Percentiles rank a stretch among this genome's conserved stretches.
phyloP scores from a whole-genome alignment of 2,329 filamentous ascomycete genomes.

The Aureobasidium uvarum region DNA sequence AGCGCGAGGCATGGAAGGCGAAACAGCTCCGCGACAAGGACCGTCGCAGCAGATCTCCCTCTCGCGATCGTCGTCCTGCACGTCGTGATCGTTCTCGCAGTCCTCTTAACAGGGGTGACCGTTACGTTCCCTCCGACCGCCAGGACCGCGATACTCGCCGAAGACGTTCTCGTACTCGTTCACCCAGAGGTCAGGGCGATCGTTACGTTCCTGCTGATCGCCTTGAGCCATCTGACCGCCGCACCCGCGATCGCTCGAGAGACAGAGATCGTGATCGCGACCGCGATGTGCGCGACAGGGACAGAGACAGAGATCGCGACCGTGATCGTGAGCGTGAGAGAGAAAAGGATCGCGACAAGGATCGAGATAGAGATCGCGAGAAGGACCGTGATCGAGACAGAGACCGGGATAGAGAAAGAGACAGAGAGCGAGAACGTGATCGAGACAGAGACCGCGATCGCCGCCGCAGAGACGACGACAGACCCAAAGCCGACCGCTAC shows the following conservation, averaged over 20 bases:
- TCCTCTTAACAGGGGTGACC: conserved; percentile 12
- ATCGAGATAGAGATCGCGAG: conserved; percentile 35
- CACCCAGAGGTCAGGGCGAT: conserved; percentile 24
- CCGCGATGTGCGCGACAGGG: conserved; percentile 23
- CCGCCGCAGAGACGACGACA: conserved; percentile 13
- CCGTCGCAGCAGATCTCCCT: conserved; percentile 22
- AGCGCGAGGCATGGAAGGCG: conserved; percentile 38
- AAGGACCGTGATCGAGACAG: conserved; percentile 38
- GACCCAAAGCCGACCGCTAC: conserved; percentile 14
- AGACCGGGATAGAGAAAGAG: conserved; percentile 43
- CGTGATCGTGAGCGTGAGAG: conserved; percentile 30
- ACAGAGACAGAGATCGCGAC: conserved; percentile 30
- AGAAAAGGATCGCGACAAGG: conserved; percentile 32
- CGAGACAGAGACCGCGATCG: conserved; percentile 34
- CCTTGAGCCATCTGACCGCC: conserved; percentile 23
- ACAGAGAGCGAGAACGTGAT: conserved; percentile 35
- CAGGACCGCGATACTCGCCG: conserved; percentile 43
- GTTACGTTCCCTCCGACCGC: conserved; percentile 34
- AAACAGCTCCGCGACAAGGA: conserved; percentile 30
- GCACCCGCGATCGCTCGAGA: conserved; percentile 28
- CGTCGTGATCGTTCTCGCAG: conserved; percentile 31
- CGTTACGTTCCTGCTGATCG: conserved; percentile 26
- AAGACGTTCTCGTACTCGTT: conserved; percentile 27
- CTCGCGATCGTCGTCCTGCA: conserved; percentile 29
- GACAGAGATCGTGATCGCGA: conserved; percentile 25